Evolutionary conservation across 768 basidiomycete genomes (phyloP).

Genomic region (Phaffia australis): DNA sequence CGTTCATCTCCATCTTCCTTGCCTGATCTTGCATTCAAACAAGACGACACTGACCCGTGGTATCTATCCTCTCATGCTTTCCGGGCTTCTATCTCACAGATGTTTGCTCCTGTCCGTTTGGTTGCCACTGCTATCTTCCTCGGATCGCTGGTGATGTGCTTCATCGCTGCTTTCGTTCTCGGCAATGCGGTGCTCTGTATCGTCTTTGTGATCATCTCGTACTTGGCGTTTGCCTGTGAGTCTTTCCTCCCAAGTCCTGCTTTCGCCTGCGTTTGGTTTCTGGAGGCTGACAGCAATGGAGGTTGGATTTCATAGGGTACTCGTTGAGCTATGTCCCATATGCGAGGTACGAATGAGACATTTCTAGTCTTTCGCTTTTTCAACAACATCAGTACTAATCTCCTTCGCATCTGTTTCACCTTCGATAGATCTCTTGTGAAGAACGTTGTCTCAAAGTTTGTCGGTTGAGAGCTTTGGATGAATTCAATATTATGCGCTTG

Average conservation of each 20-base stretch:
- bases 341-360: slow-evolving; percentile 44
- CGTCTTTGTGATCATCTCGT: slow-evolving; percentile 75
- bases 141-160: slow-evolving; percentile 66
- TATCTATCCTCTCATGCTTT: background rate
- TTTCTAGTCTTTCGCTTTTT: background rate
- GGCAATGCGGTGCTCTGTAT: slow-evolving; percentile 32
- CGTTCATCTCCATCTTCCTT: slow-evolving; percentile 27
- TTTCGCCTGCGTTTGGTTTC: background rate
- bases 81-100: slow-evolving; percentile 43
- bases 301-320: slow-evolving; percentile 31
- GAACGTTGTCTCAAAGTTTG: slow-evolving; percentile 10
- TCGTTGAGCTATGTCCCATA: slow-evolving; percentile 68
- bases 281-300: background rate
- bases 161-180: slow-evolving; percentile 68
- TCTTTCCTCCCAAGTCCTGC: background rate
- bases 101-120: slow-evolving; percentile 82
- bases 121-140: slow-evolving; percentile 37
- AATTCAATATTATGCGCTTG: too few relatives aligned
- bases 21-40: background rate
- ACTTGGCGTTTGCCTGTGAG: slow-evolving; percentile 75
- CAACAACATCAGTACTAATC: background rate
- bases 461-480: background rate
- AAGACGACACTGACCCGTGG: background rate
- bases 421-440: slow-evolving; percentile 14
- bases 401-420: background rate